phyloP scores from a whole-genome alignment of 148 eudicot species.

The Fagopyrum homotropicum region DNA sequence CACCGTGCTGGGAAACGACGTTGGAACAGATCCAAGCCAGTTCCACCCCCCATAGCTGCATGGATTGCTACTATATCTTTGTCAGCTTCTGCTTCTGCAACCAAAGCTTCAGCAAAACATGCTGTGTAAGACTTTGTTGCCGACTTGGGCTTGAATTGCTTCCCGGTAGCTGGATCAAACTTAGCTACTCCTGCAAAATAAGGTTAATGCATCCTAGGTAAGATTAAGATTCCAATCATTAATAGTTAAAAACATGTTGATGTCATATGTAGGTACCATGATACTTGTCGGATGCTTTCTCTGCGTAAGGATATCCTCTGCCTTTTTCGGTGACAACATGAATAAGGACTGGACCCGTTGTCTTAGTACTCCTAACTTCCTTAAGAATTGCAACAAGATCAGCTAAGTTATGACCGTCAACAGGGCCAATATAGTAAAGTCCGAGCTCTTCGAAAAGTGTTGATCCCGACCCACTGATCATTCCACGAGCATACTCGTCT shows the following conservation, averaged over 20 bases:
- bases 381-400: conserved; percentile 74
- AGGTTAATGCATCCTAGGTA: not conserved
- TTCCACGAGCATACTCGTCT: conserved; percentile 94
- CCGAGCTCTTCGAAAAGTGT: conserved; percentile 96
- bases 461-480: conserved; percentile 95
- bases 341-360: conserved; percentile 87
- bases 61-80: conserved; percentile 79
- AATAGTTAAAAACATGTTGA: not conserved
- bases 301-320: conserved; percentile 92
- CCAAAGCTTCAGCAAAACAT: conserved; percentile 77
- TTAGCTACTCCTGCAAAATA: conserved; percentile 61
- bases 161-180: conserved; percentile 88
- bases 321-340: conserved; percentile 98
- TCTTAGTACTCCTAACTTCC: conserved; percentile 83
- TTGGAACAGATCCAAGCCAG: conserved; percentile 73
- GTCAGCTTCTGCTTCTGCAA: conserved; percentile 85
- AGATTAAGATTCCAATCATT: not conserved
- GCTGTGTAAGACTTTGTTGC: conserved; percentile 65
- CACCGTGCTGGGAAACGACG: conserved; percentile 69
- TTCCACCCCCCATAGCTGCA: conserved; percentile 98
- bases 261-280: conserved; percentile 43
- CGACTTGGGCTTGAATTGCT: conserved; percentile 60
- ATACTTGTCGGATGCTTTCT: conserved; percentile 88
- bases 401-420: conserved; percentile 87
- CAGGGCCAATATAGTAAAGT: conserved; percentile 91